A percentile compares a stretch with the other conserved stretches of the same genome.
These are phyloP conservation scores for Lentinula sp. DNA, from an alignment of 768 basidiomycete species.

Conservation along the genomic window DNA sequence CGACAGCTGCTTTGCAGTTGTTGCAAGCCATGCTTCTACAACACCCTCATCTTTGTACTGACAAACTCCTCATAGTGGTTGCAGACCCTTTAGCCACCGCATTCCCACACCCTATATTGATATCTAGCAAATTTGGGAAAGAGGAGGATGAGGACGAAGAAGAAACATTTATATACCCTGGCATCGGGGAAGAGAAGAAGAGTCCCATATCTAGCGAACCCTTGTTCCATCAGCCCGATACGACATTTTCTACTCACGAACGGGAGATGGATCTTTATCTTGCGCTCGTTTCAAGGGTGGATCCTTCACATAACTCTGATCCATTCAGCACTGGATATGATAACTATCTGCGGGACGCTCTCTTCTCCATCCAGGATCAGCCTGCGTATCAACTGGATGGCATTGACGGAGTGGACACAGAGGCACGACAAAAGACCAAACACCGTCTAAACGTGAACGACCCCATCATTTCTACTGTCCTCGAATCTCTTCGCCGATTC, in stretches of 20 bases:
- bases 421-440: constrained; percentile 42
- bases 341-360: constrained; percentile 75
- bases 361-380: constrained; percentile 61
- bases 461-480: constrained; percentile 61
- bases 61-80: constrained; percentile 65
- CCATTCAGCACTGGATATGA: constrained; percentile 83
- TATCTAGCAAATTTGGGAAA: constrained; percentile 14
- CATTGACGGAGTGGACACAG: constrained; percentile 30
- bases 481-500: constrained; percentile 71
- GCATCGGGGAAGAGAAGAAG: constrained; percentile 13
- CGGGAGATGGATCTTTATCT: constrained; percentile 81
- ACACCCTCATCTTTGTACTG: constrained; percentile 59
- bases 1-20: constrained; percentile 75
- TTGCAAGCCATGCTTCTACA: constrained; percentile 67
- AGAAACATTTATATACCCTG: constrained; percentile 18
- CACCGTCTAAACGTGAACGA: constrained; percentile 80
- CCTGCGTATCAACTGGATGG: constrained; percentile 45
- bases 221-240: constrained; percentile 57
- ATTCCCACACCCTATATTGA: constrained; percentile 57
- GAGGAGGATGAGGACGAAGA: constrained; percentile 40
- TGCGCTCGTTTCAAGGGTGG: constrained; percentile 69
- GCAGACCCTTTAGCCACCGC: constrained; percentile 68
- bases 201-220: constrained; percentile 19
- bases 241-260: constrained; percentile 75
- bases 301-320: constrained; percentile 62